Base-by-base conservation (phyloP, 2,329 filamentous ascomycete genomes). In the Botryosphaeria agaves region DNA sequence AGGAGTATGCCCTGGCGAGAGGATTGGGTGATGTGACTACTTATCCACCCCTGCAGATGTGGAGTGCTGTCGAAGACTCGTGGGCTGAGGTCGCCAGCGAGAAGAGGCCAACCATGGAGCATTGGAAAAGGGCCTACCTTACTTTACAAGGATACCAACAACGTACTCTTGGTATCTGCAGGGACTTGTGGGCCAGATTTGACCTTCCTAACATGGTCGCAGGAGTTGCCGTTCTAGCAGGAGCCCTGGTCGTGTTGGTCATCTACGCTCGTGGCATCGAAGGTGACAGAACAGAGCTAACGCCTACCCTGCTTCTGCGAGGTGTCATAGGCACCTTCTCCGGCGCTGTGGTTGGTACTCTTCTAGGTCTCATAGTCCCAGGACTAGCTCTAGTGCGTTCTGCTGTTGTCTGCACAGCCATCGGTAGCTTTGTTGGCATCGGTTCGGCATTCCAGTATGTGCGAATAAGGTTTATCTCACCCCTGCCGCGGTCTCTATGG, bases 141-240 rank as follows among this genome's bases (percentile, higher is more conserved):
- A 68, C 74, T 1, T 87, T 81, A 45, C 58, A 65, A 11, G 61
- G 64, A 7, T 95, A 92, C 47, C 84, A 94, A 49, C 61, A 62
- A 18, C 72, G 81, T 46, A 93, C 79, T 1, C 61, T 98, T 26
- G 63, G 63, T 17, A 66, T 87, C 8, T 95, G 82, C 58, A 80
- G 84, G 48, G 68, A 66, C 23, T 60, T 95, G 11, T 98, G 89
- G 89, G 84, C 89, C 14, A 72, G 80, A 20, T 98, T 98, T 42
- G 83, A 98, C 49, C 63, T 93, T 14, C 65, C 72, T 2, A 80
- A 77, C 48, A 98, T 98, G 84, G 46, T 77, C 9, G 64, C 78
- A 38, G 89, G 89, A 28, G 72, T 95, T 21, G 49, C 53, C 0
- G 68, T 92, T 31, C 69, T 91, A 37, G 63, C 70, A 3, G 56